Conservation (phyloP, 805 yeast genomes). For the Cyberlindnera galapagoensis region DNA sequence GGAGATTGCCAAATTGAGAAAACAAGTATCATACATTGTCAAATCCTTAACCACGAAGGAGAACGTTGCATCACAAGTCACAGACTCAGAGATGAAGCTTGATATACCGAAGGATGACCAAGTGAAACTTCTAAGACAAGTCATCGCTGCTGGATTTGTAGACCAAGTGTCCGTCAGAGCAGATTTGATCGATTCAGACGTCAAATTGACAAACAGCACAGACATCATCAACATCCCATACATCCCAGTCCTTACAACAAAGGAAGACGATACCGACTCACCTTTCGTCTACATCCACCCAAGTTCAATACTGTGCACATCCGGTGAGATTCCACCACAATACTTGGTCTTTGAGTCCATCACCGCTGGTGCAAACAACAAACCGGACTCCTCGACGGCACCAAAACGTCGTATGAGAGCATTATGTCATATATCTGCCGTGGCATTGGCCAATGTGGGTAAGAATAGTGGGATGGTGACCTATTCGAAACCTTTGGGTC, state of each 20-base stretch:
- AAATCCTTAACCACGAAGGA: slow-evolving; percentile 57
- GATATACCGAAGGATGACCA: slow-evolving; percentile 65
- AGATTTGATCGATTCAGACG: slow-evolving; percentile 62
- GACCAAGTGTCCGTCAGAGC: slow-evolving; percentile 88
- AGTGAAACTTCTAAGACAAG: slow-evolving; percentile 76
- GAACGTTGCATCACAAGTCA: slow-evolving; percentile 43
- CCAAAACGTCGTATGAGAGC: slow-evolving; percentile 62
- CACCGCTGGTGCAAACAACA: slow-evolving; percentile 44
- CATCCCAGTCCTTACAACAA: slow-evolving; percentile 41
- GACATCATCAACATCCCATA: slow-evolving; percentile 60
- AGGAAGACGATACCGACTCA: slow-evolving; percentile 32
- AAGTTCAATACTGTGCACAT: slow-evolving; percentile 49
- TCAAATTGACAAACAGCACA: slow-evolving; percentile 50
- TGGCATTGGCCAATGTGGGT: slow-evolving; percentile 73
- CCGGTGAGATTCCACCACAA: slow-evolving; percentile 72
- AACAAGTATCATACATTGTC: slow-evolving; percentile 73
- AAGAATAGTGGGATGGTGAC: slow-evolving; percentile 65
- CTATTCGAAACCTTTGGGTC: slow-evolving; percentile 87
- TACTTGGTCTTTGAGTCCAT: slow-evolving; percentile 70
- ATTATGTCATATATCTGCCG: slow-evolving; percentile 67
- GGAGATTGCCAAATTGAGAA: slow-evolving; percentile 75
- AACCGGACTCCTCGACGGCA: slow-evolving; percentile 33
- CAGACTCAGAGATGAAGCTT: slow-evolving; percentile 42
- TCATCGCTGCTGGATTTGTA: slow-evolving; percentile 86
- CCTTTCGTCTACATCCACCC: slow-evolving; percentile 77